Evolutionary conservation across 2,329 filamentous ascomycete genomes (phyloP).

Genomic region (Nothomitra cinnamomea): DNA sequence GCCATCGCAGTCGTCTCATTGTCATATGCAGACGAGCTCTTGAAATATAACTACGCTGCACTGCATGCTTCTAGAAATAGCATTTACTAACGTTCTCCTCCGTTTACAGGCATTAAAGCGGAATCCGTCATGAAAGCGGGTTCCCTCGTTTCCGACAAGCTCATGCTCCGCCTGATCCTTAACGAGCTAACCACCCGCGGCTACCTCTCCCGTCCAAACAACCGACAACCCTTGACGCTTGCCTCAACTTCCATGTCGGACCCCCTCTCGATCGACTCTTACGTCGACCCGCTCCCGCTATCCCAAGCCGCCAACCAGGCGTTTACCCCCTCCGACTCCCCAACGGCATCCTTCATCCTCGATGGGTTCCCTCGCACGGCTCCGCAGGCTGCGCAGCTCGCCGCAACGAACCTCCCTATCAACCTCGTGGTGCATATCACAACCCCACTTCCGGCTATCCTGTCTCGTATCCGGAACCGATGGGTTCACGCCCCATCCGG

Average conservation of each 20-base stretch:
- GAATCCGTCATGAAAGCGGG: slow-evolving; percentile 77
- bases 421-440: slow-evolving; percentile 80
- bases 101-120: slow-evolving; percentile 60
- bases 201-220: slow-evolving; percentile 34
- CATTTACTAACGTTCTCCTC: slow-evolving; percentile 10
- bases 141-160: slow-evolving; percentile 74
- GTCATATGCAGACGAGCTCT: too few relatives aligned
- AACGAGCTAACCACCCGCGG: slow-evolving; percentile 73
- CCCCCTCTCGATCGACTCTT: slow-evolving; percentile 21
- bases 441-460: slow-evolving; percentile 72
- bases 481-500: slow-evolving; percentile 91
- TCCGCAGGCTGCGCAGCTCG: slow-evolving; percentile 58
- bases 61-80: slow-evolving; percentile 6
- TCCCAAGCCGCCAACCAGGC: slow-evolving; percentile 12
- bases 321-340: slow-evolving; percentile 39
- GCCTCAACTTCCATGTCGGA: slow-evolving; percentile 27
- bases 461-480: slow-evolving; percentile 76
- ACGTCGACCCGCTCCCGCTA: slow-evolving; percentile 19
- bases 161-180: slow-evolving; percentile 84
- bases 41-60: too few relatives aligned
- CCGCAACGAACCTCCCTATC: slow-evolving; percentile 63
- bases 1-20: too few relatives aligned
- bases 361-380: slow-evolving; percentile 92
- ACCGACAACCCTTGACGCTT: not conserved
- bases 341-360: slow-evolving; percentile 77